Evolutionary conservation across 2,329 filamentous ascomycete genomes (phyloP), one percentile per base, ranked within the genome.

Genomic region (Neodidymelliopsis sp.): DNA sequence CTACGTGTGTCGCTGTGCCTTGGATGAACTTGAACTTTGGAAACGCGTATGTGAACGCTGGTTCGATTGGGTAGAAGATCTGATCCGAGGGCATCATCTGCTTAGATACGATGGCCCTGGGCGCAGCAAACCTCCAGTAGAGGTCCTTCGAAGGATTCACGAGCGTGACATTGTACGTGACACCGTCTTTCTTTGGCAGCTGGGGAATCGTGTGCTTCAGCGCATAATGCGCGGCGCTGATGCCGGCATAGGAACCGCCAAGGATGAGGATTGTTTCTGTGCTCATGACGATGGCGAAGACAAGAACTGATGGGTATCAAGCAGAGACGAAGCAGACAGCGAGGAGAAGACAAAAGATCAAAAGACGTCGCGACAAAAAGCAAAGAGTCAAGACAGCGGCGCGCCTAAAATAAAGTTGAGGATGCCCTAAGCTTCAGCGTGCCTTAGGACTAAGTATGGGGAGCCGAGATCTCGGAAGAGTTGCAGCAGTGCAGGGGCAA

Each of bases 61-160:
- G 73, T 29, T 74, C 70, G 60, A 84, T 81, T 1, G 79, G 76
- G 39, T 79, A 68, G 49, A 84, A 77, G 31, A 76, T 75, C 56
- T 83, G 77, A 23, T 77, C 74, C 11, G 76, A 58, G 2, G 74
- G 75, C 55, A 84, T 77, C 38, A 79, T 69, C 9, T 76, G 65
- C 13, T 79, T 75, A 25, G 78, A 80, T n/a, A 78, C 77, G 29
- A 82, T 62, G 19, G 78, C 77, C 16, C 84, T 76, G 0, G 83
- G 83, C 2, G 78, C 77, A 2, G 77, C 81, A 31, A 82, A 72
- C 43, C 78, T 77, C 71, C 76, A 84, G 71, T 74, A 85, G 69
- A 83, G 80, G 29, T 78, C 74, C 12, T 75, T 75, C 6, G 78
- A 79, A 1, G 82, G 80, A 41, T 82, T 79, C 56, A 87, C 75